A percentile compares a stretch with the other conserved stretches of the same genome.
These are phyloP conservation scores for Kalanchoe fedtschenkoi DNA, from an alignment of 164 flowering plant species.

Conservation along the genomic window DNA sequence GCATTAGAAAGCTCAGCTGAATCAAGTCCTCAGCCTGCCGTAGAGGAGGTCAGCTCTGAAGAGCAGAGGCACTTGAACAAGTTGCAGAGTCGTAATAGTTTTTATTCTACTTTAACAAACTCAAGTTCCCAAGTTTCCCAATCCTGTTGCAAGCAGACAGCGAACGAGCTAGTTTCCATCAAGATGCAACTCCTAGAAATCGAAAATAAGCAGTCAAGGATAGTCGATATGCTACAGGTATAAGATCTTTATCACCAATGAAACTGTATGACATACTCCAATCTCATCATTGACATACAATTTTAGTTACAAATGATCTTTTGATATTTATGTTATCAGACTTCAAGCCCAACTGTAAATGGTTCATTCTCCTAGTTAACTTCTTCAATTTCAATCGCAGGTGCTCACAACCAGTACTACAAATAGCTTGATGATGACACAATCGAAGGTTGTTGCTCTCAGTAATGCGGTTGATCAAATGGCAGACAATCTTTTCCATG, in stretches of 20 bases:
- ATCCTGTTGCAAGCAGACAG: conserved; percentile 50
- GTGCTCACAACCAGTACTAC: conserved; percentile 44
- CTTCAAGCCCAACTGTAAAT: neutral
- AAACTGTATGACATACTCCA: neutral
- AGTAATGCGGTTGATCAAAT: conserved; percentile 51
- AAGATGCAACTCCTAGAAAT: conserved; percentile 66
- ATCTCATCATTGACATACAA: neutral
- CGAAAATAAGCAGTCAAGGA: conserved; percentile 60
- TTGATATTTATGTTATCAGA: neutral
- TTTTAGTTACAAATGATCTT: neutral
- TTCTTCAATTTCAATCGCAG: conserved; percentile 25
- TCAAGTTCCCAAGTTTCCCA: conserved; percentile 21
- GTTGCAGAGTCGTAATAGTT: conserved; percentile 48
- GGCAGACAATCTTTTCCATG: conserved; percentile 25
- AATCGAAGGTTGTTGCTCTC: conserved; percentile 57
- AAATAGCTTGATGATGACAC: conserved; percentile 51
- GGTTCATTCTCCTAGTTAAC: neutral
- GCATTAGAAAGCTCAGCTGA: neutral
- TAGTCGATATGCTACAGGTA: conserved; percentile 78
- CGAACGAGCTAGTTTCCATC: conserved; percentile 47
- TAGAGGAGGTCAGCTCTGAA: conserved; percentile 28
- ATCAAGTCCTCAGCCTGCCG: conserved; percentile 21
- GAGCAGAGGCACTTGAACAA: conserved; percentile 21
- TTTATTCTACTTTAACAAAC: conserved; percentile 67
- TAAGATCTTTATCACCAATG: conserved; percentile 1